Evolutionary conservation across 2,329 filamentous ascomycete species (phyloP), one percentile per base, ranked within the genome.

Genomic region (Nothomitra cinnamomea): DNA sequence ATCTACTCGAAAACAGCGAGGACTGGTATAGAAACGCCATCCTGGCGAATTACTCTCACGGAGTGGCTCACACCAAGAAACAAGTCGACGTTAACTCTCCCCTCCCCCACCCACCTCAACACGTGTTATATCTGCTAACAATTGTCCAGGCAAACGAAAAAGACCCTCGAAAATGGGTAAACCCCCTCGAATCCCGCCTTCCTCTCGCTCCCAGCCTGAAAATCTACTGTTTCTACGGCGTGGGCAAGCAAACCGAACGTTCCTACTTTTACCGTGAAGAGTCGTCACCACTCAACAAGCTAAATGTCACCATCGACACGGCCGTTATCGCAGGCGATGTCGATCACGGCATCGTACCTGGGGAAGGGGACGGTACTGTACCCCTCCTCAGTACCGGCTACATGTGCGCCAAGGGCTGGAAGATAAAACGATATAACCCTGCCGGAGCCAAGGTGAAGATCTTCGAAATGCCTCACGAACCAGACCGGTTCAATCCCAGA

Each of bases 381-480:
- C 94, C 89, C 58, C 68, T 98, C n/a, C 70, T 98, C 10, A 94
- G 85, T 60, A 80, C 81, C 0, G 92, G 90, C 1, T 98, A 96
- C 66, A 96, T 98, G 92, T 98, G 92, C 66, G 84, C 87, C 5
- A 24, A 47, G 61, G 92, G 92, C 2, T 98, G 92, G 92, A 81
- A 82, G 55, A 85, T 95, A 67, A 88, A 87, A 67, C 78, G 92
- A 36, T 98, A 94, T 66, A 98, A 98, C 62, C 92, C 92, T 0
- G 84, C 87, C 0, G 82, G 83, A 1, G 77, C 83, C 32, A 80
- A 87, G 61, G 72, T 98, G 57, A 94, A 81, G 41, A 85, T 89
- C 0, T 88, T 84, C 57, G 92, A 98, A 70, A 98, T 98, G 92
- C 85, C 83, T 1, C 92, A 98, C 64, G 89, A 96, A 63, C 92